Base-by-base conservation (phyloP, 108 stramenopile species). In the Schizochytrium sp. region DNA sequence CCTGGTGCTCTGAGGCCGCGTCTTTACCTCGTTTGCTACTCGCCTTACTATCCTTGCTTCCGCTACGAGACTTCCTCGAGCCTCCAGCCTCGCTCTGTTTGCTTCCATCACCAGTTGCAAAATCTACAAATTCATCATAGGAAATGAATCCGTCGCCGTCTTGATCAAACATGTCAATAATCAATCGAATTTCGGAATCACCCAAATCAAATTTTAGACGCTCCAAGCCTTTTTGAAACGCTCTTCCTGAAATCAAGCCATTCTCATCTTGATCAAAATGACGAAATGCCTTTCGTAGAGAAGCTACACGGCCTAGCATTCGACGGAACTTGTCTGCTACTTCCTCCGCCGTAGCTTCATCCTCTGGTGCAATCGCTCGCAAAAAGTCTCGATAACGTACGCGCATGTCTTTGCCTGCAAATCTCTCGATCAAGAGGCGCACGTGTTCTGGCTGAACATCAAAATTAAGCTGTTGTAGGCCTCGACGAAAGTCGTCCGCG, bases 401-500 rank as follows among this genome's bases (percentile, higher is more conserved):
- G 1, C 76, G 76, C 8, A 38, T n/a, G 76, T 83, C 76, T 53
- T 83, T 83, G 47, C 76, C 76, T n/a, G 76, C 76, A 83, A 83
- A 83, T 0, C 53, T 17, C 76, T 83, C 76, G 50, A 83, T 83
- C 3, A 83, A 28, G 10, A 55, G 8, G 5, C 64, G 49, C 47
- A 90, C 76, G 58, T 90, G 87, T 41, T 87, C 60, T 13, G 61
- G 44, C 64, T 61, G 44, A 47, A 90, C 49, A n/a, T 72, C 19
- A 56, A 90, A 53, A n/a, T 59, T 72, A 56, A 90, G 88, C 59
- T 88, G 53, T 50, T 40, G 19, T 57, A 90, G n/a, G 5, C 61
- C 90, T 10, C 41, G 41, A n/a, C 44, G 42, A 57, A 90, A 90
- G n/a, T 90, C 90, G 61, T 58, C 46, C 38, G 53, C 57, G 64